Base-by-base conservation (phyloP, 1,284 basidiomycete species). In the Pseudozyma thailandica region DNA sequence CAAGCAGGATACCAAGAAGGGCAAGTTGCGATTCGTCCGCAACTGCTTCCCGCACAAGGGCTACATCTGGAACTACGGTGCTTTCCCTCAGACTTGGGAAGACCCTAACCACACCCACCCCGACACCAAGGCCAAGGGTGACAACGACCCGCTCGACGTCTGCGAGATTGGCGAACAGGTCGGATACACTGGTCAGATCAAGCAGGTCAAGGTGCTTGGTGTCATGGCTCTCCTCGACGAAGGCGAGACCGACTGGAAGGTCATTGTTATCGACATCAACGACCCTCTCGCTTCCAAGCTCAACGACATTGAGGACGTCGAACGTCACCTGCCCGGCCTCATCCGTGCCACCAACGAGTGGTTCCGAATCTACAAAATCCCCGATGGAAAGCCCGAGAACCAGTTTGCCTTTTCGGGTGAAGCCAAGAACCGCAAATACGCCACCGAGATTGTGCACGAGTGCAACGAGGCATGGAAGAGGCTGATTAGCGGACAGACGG, bases 41-140 rank as follows among this genome's bases (percentile, higher is more conserved):
- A 98, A 98, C 89, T 98, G 94, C 86, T 99, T 99, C 91, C 96
- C 94, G 77, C 95, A 98, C 88, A 94, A 98, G 85, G 94, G 94
- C 49, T 93, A 94, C 87, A 81, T 77, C 47, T 74, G 74, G 74
- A 77, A 78, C 78, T 77, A 82, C 66, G 84, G 84, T 50, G 92
- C 93, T 72, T 96, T 97, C 89, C 93, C 94, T 70, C 84, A 98
- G 92, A 98, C 96, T 49, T 99, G 95, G 95, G 96, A 99, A 84
- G 96, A 98, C 85, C 96, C 96, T 45, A 85, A 87, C 77, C 86
- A 87, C 78, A 87, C 87, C 55, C 95, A 99, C 85, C 88, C 94
- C 58, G 96, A 99, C 87, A 98, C 96, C 83, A 98, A 98, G 86
- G 96, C 96, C 71, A 92, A 92, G 86, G 96, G 96, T 66, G 96